Base-by-base conservation (phyloP, 1,284 basidiomycete species). In the Grifola frondosa region DNA sequence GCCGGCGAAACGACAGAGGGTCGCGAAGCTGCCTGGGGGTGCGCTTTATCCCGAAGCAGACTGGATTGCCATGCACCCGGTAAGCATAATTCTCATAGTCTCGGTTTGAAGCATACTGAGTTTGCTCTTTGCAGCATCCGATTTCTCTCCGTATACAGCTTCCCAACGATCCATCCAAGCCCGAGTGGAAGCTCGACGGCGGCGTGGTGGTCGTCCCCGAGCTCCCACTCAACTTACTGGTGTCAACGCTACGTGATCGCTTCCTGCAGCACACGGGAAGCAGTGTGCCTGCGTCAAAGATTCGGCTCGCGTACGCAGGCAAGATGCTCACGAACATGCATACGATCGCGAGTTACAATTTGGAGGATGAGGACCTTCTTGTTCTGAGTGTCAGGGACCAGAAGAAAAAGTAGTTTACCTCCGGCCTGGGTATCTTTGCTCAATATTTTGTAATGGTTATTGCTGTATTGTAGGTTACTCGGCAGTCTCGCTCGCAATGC, bases 101-200 rank as follows among this genome's bases (percentile, higher is more conserved):
- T 33, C 3, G 8, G 24, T 35, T 8, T 8, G 20, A 16, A 30
- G 9, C 15, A 19, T 37, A 36, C 39, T 52, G 37, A 41, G 37
- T 17, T 47, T 13, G n/a, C n/a, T 36, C 38, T 33, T 49, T 49
- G 5, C 50, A 85, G 81, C 84, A 93, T 54, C 87, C 93, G 8
- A 90, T 97, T 57, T 83, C 85, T 10, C 73, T 97, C 22, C 74
- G 77, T 29, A 75, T 97, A 5, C 90, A 94, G 62, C 73, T 97
- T 45, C 92, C 94, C 2, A 72, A 69, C 40, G 85, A 93, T 59
- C 66, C 82, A 2, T 80, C 84, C 26, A 91, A 88, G 64, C 84
- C 92, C 0, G 92, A 95, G 65, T 95, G 88, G 90, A 92, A 93
- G 59, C 75, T 97, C 43, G 82, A 96, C 57, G 94, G 94, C 0